phyloP scores from a whole-genome alignment of 192 early-diverging fungal genomes.

The Backusella tarrabulga region DNA sequence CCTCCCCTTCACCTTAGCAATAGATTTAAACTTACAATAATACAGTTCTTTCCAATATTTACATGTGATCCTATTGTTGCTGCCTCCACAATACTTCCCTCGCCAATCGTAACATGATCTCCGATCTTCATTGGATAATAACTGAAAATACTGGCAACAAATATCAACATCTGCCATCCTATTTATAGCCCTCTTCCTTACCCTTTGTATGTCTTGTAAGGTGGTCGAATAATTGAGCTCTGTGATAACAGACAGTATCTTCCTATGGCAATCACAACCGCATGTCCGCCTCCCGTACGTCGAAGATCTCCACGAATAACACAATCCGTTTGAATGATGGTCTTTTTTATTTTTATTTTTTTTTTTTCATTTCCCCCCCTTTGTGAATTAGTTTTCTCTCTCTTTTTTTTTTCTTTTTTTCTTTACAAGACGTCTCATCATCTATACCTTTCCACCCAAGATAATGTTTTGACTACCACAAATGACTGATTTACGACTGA shows the following conservation, averaged over 20 bases:
- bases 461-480: constrained; percentile 96
- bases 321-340: constrained; percentile 88
- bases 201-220: constrained; percentile 94
- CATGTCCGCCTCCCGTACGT: constrained; percentile 80
- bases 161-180: no score
- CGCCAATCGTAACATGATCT: constrained; percentile 88
- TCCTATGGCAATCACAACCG: constrained; percentile 90
- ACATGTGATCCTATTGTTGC: constrained; percentile 91
- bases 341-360: constrained; percentile 42
- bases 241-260: constrained; percentile 82
- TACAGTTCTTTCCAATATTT: constrained; percentile 88
- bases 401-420: neutral
- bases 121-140: constrained; percentile 98
- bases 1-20: no score
- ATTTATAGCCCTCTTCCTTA: constrained; percentile 10
- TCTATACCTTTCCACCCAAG: constrained; percentile 84
- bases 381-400: neutral
- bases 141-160: constrained; percentile 70
- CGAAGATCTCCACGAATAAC: constrained; percentile 94
- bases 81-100: constrained; percentile 86
- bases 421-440: neutral
- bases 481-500: constrained; percentile 89
- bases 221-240: constrained; percentile 83
- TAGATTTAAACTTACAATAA: constrained; percentile 72
- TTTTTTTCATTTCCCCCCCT: neutral